A percentile compares a stretch with the other conserved stretches of the same genome.
Conservation (phyloP, 179 eudicot genomes). For the Patellifolia procumbens region DNA sequence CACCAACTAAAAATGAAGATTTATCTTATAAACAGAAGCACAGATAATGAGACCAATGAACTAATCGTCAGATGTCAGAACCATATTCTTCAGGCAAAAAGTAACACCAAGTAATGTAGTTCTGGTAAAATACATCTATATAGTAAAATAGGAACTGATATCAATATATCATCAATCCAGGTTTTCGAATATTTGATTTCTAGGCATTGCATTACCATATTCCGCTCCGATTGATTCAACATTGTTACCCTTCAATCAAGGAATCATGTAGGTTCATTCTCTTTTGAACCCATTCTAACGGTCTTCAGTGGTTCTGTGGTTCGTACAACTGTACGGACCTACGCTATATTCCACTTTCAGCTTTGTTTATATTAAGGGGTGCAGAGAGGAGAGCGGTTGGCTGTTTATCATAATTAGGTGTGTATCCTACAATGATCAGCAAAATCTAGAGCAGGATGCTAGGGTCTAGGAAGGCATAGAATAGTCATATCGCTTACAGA, state of each 20-base stretch:
- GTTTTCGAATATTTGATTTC: not conserved
- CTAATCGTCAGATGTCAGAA: constrained; percentile 5
- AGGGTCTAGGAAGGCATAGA: not conserved
- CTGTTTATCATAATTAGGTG: not conserved
- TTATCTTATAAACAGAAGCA: constrained; percentile 1
- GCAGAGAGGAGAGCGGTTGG: not conserved
- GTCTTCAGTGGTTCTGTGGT: not conserved
- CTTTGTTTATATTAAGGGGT: too few relatives aligned
- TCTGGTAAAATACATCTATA: not conserved
- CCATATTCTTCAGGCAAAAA: constrained; percentile 11
- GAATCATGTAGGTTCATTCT: not conserved
- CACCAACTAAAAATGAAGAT: not conserved
- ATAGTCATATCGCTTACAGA: not conserved
- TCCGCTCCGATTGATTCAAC: not conserved
- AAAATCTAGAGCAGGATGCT: not conserved
- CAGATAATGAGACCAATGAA: not conserved
- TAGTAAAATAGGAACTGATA: not conserved
- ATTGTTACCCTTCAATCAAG: not conserved
- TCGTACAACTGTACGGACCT: too few relatives aligned
- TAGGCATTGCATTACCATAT: not conserved
- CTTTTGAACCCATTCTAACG: not conserved
- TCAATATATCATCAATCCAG: not conserved
- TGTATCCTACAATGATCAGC: not conserved
- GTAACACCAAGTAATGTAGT: not conserved
- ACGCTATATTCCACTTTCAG: too few relatives aligned